Conservation (phyloP, 805 yeast species). For the Starmerella floris region DNA sequence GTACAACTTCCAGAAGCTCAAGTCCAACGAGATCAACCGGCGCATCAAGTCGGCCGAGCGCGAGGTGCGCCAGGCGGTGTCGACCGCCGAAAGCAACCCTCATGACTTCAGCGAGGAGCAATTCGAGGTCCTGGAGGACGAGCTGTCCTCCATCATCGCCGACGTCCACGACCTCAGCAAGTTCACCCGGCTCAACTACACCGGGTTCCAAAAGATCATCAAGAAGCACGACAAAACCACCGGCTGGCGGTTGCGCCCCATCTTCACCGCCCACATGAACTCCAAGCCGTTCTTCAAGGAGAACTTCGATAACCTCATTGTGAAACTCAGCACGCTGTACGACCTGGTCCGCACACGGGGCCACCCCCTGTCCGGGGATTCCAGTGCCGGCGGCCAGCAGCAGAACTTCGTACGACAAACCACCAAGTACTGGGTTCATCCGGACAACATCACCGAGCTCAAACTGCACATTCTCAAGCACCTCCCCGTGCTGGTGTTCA, state of each 20-base stretch:
- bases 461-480: slow-evolving; percentile 86
- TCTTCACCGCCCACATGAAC: slow-evolving; percentile 83
- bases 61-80: slow-evolving; percentile 51
- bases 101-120: slow-evolving; percentile 43
- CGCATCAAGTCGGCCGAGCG: slow-evolving; percentile 72
- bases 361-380: slow-evolving; percentile 86
- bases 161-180: slow-evolving; percentile 95
- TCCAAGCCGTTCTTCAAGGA: slow-evolving; percentile 93
- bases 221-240: slow-evolving; percentile 94
- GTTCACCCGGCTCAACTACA: slow-evolving; percentile 82
- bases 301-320: slow-evolving; percentile 79
- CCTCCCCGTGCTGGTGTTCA: slow-evolving; percentile 92
- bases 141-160: slow-evolving; percentile 75
- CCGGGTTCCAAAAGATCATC: slow-evolving; percentile 92
- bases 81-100: slow-evolving; percentile 30
- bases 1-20: slow-evolving; percentile 77
- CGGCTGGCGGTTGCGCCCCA: slow-evolving; percentile 66
- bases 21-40: slow-evolving; percentile 71
- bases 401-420: slow-evolving; percentile 98
- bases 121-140: slow-evolving; percentile 62
- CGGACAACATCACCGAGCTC: slow-evolving; percentile 92
- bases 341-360: slow-evolving; percentile 94
- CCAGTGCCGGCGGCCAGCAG: slow-evolving; percentile 95
- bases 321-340: slow-evolving; percentile 74
- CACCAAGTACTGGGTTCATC: slow-evolving; percentile 98